Conservation (phyloP, 768 basidiomycete species). For the Hericium rajendrae region DNA sequence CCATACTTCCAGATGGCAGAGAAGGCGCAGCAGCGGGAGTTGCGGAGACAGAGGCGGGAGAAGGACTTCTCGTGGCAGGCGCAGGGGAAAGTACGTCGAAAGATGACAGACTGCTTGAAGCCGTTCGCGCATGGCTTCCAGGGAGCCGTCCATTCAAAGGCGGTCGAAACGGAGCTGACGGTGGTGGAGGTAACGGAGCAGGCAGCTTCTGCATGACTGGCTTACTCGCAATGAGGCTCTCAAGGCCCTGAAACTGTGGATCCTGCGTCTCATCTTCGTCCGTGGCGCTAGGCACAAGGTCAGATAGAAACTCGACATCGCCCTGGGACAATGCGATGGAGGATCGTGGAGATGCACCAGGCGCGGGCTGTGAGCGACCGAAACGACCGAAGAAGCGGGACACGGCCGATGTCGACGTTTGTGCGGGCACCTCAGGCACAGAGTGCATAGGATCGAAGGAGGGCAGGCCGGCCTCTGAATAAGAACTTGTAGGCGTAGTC, state of each 20-base stretch:
- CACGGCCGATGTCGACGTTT: slow-evolving; percentile 48
- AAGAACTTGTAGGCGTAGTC: slow-evolving; percentile 12
- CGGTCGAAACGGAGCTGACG: background rate
- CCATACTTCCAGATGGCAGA: background rate
- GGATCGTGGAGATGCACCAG: slow-evolving; percentile 28
- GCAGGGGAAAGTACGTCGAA: background rate
- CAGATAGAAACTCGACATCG: slow-evolving; percentile 76
- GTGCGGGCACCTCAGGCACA: slow-evolving; percentile 9
- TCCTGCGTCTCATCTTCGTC: slow-evolving; percentile 30
- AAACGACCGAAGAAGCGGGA: slow-evolving; percentile 79
- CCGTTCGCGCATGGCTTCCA: background rate
- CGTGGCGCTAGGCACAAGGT: slow-evolving; percentile 46
- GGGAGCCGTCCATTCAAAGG: background rate
- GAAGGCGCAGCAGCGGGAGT: background rate
- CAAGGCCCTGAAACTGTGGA: slow-evolving; percentile 27
- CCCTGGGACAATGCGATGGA: slow-evolving; percentile 67
- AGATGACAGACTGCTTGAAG: background rate
- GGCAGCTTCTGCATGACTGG: slow-evolving; percentile 19
- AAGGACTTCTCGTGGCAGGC: background rate
- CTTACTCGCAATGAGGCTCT: slow-evolving; percentile 33
- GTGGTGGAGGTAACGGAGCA: slow-evolving; percentile 7
- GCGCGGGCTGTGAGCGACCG: slow-evolving; percentile 38
- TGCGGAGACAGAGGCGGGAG: background rate
- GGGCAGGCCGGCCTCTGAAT: background rate
- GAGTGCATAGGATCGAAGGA: slow-evolving; percentile 15